These are phyloP conservation scores for Ocimum tenuiflorum DNA, from an alignment of 257 asterid genomes.

Conservation along the genomic window DNA sequence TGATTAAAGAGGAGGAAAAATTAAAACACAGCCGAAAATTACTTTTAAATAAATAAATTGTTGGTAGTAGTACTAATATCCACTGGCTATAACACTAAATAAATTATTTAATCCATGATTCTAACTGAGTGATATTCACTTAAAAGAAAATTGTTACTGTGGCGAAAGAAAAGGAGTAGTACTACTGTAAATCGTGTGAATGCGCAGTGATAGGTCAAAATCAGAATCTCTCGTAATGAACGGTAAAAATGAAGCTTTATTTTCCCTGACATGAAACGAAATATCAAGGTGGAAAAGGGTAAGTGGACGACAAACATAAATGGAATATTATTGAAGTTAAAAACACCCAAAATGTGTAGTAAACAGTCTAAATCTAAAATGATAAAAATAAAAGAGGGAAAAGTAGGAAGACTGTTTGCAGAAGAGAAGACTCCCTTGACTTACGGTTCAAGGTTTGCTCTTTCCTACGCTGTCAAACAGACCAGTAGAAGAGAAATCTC, in stretches of 20 bases:
- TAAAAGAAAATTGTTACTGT: slow-evolving; percentile 4
- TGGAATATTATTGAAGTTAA: not conserved
- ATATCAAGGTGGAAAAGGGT: slow-evolving; percentile 17
- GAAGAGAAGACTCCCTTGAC: slow-evolving; percentile 16
- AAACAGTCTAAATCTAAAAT: too few relatives aligned
- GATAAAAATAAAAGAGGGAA: slow-evolving; percentile 7
- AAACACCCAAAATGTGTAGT: slow-evolving; percentile 7
- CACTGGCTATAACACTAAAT: too few relatives aligned
- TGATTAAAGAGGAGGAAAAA: too few relatives aligned
- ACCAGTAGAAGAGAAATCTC: not conserved
- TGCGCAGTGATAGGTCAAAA: slow-evolving; percentile 41
- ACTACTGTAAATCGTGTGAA: slow-evolving; percentile 23
- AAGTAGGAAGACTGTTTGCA: slow-evolving; percentile 22
- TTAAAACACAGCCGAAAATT: too few relatives aligned
- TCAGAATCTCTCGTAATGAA: slow-evolving; percentile 39
- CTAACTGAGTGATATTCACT: not conserved
- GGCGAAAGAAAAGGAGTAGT: not conserved
- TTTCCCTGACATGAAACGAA: slow-evolving; percentile 35
- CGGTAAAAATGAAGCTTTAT: slow-evolving; percentile 20
- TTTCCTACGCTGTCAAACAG: slow-evolving; percentile 21
- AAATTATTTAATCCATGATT: not conserved
- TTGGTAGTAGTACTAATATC: too few relatives aligned
- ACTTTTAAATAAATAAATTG: too few relatives aligned
- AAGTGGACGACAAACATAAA: not conserved
- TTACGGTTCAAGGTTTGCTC: slow-evolving; percentile 22